A percentile compares a stretch with the other conserved stretches of the same genome.
phyloP scores from a whole-genome alignment of 1,284 basidiomycete species.

The Kalmanozyma brasiliensis region DNA sequence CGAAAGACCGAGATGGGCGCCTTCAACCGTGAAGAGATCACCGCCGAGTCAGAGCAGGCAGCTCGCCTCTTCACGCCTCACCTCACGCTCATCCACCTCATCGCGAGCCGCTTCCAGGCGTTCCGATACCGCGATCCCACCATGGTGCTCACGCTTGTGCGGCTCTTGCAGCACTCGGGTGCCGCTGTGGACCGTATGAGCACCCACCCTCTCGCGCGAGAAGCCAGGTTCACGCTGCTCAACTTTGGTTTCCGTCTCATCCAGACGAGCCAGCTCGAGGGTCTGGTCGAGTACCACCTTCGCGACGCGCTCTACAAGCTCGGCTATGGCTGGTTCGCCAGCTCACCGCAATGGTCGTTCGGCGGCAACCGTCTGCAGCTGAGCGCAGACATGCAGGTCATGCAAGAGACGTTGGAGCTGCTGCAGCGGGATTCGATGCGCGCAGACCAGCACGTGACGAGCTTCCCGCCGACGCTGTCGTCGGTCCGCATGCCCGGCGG shows the following conservation, averaged over 20 bases:
- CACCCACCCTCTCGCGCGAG: slow-evolving; percentile 89
- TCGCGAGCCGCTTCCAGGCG: slow-evolving; percentile 93
- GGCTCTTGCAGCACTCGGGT: slow-evolving; percentile 77
- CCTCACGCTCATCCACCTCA: slow-evolving; percentile 82
- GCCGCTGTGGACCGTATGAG: slow-evolving; percentile 71
- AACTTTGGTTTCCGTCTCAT: slow-evolving; percentile 93
- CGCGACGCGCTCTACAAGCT: slow-evolving; percentile 81
- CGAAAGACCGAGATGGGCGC: slow-evolving; percentile 89
- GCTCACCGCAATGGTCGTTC: slow-evolving; percentile 79
- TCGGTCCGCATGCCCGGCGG: slow-evolving; percentile 48
- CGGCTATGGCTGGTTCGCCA: slow-evolving; percentile 87
- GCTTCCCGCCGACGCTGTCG: slow-evolving; percentile 46
- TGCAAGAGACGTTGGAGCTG: slow-evolving; percentile 83
- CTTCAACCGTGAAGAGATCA: slow-evolving; percentile 85
- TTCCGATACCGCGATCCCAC: slow-evolving; percentile 86
- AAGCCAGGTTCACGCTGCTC: slow-evolving; percentile 86
- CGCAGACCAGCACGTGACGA: slow-evolving; percentile 64
- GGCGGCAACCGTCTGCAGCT: slow-evolving; percentile 91
- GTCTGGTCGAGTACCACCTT: slow-evolving; percentile 81
- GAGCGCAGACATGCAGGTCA: slow-evolving; percentile 84
- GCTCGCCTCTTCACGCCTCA: slow-evolving; percentile 79
- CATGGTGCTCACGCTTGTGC: slow-evolving; percentile 85
- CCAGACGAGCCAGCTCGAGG: slow-evolving; percentile 86
- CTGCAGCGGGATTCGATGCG: slow-evolving; percentile 80
- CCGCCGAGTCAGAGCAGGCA: slow-evolving; percentile 78